These are phyloP conservation scores for Phlyctochytrium arcticum DNA, from an alignment of 192 early-diverging fungal genomes.

Conservation along the genomic window DNA sequence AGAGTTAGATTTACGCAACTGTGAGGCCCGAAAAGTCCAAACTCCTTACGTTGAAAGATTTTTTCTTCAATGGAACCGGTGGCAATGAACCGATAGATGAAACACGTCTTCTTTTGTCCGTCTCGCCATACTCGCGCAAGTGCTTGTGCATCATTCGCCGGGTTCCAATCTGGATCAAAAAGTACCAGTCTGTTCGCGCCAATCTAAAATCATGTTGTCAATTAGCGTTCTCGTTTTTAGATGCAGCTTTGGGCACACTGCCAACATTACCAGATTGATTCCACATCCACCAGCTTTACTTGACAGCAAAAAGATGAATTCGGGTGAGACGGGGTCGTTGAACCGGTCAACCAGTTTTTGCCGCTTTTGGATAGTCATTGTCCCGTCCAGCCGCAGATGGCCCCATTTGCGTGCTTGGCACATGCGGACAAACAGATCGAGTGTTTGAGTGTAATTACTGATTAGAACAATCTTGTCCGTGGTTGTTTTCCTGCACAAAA, in stretches of 20 bases:
- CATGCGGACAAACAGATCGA: constrained; percentile 90
- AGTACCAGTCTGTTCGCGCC: constrained; percentile 95
- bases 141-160: constrained; percentile 89
- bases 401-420: constrained; percentile 72
- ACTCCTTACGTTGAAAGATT: constrained; percentile 92
- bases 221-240: neutral
- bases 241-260: neutral
- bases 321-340: constrained; percentile 80
- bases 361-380: constrained; percentile 86
- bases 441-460: constrained; percentile 97
- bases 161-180: constrained; percentile 95
- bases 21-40: neutral
- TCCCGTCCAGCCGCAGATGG: constrained; percentile 83
- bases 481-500: constrained; percentile 44
- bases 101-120: constrained; percentile 74
- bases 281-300: constrained; percentile 99
- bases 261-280: constrained; percentile 68
- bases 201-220: constrained; percentile 47
- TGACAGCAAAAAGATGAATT: constrained; percentile 93
- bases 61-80: constrained; percentile 99
- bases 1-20: neutral
- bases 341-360: constrained; percentile 95
- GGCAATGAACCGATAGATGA: constrained; percentile 94
- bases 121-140: constrained; percentile 44
- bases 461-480: constrained; percentile 97